Conservation (phyloP, 2,329 filamentous ascomycete species). For the Penicillium sp. region DNA sequence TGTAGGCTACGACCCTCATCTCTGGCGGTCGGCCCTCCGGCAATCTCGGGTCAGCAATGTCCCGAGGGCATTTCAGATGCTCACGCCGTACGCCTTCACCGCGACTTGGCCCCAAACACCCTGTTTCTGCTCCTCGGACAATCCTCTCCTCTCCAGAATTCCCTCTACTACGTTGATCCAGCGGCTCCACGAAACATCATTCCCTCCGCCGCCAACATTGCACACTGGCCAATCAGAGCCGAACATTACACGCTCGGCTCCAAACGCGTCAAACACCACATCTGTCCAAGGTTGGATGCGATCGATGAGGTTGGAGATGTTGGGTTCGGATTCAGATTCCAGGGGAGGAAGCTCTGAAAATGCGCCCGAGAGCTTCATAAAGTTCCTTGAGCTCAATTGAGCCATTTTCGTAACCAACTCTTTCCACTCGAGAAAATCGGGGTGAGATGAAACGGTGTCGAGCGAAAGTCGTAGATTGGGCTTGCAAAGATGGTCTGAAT, state of each 20-base stretch:
- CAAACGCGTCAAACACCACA: constrained; percentile 72
- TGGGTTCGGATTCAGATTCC: constrained; percentile 18
- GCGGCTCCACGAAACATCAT: constrained; percentile 68
- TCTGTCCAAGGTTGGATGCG: constrained; percentile 72
- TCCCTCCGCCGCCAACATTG: constrained; percentile 65
- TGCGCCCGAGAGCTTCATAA: constrained; percentile 87
- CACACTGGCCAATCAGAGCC: constrained; percentile 94
- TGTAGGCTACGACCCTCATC: background rate
- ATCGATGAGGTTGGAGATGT: constrained; percentile 51
- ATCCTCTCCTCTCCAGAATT: constrained; percentile 56
- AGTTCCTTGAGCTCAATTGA: constrained; percentile 63
- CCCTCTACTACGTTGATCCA: constrained; percentile 74
- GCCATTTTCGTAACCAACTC: constrained; percentile 69
- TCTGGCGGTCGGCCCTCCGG: constrained; percentile 1
- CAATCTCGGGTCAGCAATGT: constrained; percentile 36
- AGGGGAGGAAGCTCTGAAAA: constrained; percentile 75
- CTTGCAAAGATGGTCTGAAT: constrained; percentile 83
- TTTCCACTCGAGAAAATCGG: constrained; percentile 70
- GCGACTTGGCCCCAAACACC: constrained; percentile 76
- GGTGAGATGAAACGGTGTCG: constrained; percentile 46
- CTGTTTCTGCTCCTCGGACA: constrained; percentile 64
- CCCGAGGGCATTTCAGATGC: constrained; percentile 33
- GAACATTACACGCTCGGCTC: constrained; percentile 77
- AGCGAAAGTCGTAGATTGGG: constrained; percentile 68
- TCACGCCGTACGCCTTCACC: constrained; percentile 65